Percentiles rank a stretch among this genome's conserved stretches.
Conservation (phyloP, 495 filamentous ascomycete genomes). For the Tuber aestivum region DNA sequence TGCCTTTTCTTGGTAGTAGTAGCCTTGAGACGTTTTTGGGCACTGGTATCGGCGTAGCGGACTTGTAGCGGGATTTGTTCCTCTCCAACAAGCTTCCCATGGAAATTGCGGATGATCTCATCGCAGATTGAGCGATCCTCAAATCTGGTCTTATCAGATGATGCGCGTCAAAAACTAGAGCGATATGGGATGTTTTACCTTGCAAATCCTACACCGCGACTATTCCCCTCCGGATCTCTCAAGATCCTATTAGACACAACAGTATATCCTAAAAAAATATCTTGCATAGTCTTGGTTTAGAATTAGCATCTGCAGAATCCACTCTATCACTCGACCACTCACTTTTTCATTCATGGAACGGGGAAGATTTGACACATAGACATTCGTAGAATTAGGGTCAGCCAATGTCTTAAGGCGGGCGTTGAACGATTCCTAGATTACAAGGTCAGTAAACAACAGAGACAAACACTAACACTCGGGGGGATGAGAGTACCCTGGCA, state of each 20-base stretch:
- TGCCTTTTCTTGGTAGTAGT: constrained; percentile 86
- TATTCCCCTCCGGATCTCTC: constrained; percentile 78
- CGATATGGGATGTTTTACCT: constrained; percentile 53
- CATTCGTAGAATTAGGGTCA: constrained; percentile 80
- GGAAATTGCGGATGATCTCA: constrained; percentile 73
- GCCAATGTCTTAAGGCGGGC: constrained; percentile 87
- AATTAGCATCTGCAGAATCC: constrained; percentile 22
- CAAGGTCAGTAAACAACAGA: constrained; percentile 22
- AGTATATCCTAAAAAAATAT: constrained; percentile 75
- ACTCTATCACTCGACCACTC: constrained; percentile 41
- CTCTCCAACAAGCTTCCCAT: constrained; percentile 64
- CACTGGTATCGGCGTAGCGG: constrained; percentile 91
- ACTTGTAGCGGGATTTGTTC: constrained; percentile 78
- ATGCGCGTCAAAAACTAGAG: neutral
- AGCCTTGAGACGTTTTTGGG: constrained; percentile 92
- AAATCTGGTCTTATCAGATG: constrained; percentile 54
- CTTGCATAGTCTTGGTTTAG: constrained; percentile 57
- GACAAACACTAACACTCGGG: neutral
- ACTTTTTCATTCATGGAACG: constrained; percentile 83
- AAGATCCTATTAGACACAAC: constrained; percentile 90
- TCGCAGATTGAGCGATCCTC: constrained; percentile 82
- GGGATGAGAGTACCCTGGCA: constrained; percentile 60
- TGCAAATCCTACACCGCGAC: constrained; percentile 95
- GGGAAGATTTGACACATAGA: constrained; percentile 95
- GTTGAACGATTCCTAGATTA: constrained; percentile 80